Evolutionary conservation across 179 eudicot species (phyloP), one percentile per base, ranked within the genome.

Genomic region (Nepenthes alata): DNA sequence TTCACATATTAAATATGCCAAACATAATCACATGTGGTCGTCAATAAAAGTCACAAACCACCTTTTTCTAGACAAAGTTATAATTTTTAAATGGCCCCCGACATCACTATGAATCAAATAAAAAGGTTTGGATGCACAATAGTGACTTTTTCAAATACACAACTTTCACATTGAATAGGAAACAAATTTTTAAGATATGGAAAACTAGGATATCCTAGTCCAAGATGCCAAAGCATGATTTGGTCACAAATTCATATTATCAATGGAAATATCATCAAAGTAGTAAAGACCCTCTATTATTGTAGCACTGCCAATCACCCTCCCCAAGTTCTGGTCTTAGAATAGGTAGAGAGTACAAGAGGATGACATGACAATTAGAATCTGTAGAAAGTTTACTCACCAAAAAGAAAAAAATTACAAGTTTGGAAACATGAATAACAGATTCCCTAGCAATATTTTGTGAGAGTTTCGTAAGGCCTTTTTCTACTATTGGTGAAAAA

Each of bases 281-380:
- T 59, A 59, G 51, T 59, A 59, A 13, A 59, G 62, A 2, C 62
- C 62, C 39, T 41, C 36, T 39, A 59, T 39, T 2, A 12, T 14
- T 35, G 34, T 59, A 59, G 62, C 49, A 59, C 25, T 44, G 7
- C 62, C 62, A 58, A 59, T 59, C 62, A 14, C 41, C 62, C 7
- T 59, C 62, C 57, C 35, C 10, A 34, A 53, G 57, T 14, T 53
- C 57, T 53, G 35, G 57, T 53, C 57, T 34, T 53, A 50, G 41
- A 59, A 59, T 3, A 12, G 41, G 35, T 44, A 35, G 35, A 6
- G 5, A 12, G 60, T 5, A 35, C 9, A 12, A 57, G 35, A 37
- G 11, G 35, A 57, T 35, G 13, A 35, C 2, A 37, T 44, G 45
- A 12, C 41, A 57, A 36, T 57, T 57, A 57, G 45, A 57, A 36